phyloP scores from a whole-genome alignment of 257 asterid species.

The Voacanga thouarsii region DNA sequence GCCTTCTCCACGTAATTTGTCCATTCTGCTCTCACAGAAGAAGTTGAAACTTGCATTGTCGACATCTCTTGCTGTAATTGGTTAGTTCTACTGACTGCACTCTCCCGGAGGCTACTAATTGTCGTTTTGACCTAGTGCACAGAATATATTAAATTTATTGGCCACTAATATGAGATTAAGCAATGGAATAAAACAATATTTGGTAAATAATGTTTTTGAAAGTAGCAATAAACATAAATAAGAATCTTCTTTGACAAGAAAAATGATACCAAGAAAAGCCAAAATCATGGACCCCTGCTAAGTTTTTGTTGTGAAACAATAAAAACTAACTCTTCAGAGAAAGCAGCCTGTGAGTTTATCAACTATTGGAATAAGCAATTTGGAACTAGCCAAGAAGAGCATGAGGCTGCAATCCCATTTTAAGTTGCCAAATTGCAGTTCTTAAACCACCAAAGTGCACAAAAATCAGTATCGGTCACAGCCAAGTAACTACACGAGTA shows the following conservation, averaged over 20 bases:
- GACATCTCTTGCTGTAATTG: constrained; percentile 89
- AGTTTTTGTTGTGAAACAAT: neutral
- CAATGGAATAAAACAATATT: neutral
- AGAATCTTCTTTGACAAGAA: neutral
- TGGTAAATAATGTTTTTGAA: neutral
- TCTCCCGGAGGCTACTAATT: constrained; percentile 71
- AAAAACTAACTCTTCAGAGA: no score
- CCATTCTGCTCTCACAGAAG: constrained; percentile 71
- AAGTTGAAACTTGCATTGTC: constrained; percentile 67
- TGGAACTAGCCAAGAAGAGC: neutral
- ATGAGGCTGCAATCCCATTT: neutral
- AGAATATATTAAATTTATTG: neutral
- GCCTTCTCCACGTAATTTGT: constrained; percentile 50
- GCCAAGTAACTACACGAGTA: neutral
- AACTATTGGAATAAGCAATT: no score
- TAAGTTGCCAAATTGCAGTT: no score
- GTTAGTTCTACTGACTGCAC: constrained; percentile 68
- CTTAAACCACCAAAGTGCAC: no score
- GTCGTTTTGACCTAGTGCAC: constrained; percentile 67
- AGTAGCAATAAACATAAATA: neutral
- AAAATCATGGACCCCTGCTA: neutral
- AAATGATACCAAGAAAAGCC: neutral
- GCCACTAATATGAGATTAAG: neutral
- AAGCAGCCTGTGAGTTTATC: no score
- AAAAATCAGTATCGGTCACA: neutral